A percentile compares a stretch with the other conserved stretches of the same genome.
phyloP scores from a whole-genome alignment of 164 flowering plant species.

The Magnolia officinalis region DNA sequence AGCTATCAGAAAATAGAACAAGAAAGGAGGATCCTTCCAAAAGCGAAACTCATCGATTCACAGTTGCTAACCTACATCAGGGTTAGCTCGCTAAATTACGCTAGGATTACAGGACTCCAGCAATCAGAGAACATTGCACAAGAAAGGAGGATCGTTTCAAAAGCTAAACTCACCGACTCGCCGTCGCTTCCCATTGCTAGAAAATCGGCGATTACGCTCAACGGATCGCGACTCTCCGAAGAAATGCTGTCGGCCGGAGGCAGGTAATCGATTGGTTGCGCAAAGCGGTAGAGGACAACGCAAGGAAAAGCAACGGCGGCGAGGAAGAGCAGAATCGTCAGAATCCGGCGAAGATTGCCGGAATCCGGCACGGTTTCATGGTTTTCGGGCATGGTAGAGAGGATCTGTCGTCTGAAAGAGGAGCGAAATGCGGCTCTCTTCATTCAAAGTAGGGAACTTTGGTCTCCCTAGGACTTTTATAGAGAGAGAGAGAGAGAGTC shows the following conservation, averaged over 20 bases:
- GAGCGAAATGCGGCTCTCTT: not conserved
- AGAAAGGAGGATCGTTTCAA: not conserved
- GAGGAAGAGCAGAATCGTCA: slow-evolving; percentile 5
- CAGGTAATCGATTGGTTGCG: not conserved
- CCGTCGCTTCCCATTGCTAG: not conserved
- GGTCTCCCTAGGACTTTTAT: not conserved
- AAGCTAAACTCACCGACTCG: slow-evolving; percentile 10
- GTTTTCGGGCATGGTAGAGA: slow-evolving; percentile 4
- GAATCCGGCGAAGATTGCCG: not conserved
- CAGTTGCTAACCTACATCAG: not conserved
- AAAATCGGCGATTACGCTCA: not conserved
- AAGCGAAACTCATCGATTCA: not conserved
- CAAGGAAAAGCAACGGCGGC: slow-evolving; percentile 10
- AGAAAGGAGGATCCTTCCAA: not conserved
- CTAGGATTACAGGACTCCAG: not conserved
- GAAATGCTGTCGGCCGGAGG: not conserved
- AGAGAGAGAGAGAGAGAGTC: not conserved
- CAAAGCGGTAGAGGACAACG: slow-evolving; percentile 8
- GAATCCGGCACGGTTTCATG: not conserved
- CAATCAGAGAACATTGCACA: not conserved
- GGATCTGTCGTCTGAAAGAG: slow-evolving; percentile 2
- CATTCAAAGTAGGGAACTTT: not conserved
- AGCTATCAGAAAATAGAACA: not conserved
- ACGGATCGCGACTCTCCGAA: not conserved
- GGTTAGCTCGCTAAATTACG: not conserved